phyloP scores from a whole-genome alignment of 1,284 basidiomycete species.

The Puccinia coronata region DNA sequence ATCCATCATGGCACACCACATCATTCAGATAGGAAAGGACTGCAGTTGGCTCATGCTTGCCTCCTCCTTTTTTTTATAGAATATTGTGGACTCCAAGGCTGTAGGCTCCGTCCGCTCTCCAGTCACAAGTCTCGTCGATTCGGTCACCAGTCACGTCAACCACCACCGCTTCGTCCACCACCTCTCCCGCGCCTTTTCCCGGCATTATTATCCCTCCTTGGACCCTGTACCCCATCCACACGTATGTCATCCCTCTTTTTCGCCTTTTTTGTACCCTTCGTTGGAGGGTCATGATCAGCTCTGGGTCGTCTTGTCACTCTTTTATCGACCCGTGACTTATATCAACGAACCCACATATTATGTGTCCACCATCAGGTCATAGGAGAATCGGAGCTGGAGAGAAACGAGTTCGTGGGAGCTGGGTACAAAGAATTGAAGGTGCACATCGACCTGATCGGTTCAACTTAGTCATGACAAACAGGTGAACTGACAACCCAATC shows the following conservation, averaged over 20 bases:
- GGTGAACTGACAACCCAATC: not conserved
- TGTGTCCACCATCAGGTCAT: not conserved
- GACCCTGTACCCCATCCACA: not conserved
- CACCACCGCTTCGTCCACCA: constrained; percentile 74
- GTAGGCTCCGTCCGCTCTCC: constrained; percentile 89
- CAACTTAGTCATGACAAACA: too few relatives aligned
- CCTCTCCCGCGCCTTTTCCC: constrained; percentile 71
- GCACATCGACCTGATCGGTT: constrained; percentile 52
- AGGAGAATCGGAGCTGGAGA: constrained; percentile 24
- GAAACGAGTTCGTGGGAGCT: constrained; percentile 52
- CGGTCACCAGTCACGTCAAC: constrained; percentile 63
- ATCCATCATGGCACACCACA: not conserved
- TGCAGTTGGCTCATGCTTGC: not conserved
- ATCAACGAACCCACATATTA: too few relatives aligned
- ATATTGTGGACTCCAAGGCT: constrained; percentile 76
- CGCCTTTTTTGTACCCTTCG: not conserved
- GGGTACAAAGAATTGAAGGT: constrained; percentile 50
- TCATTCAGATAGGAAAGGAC: too few relatives aligned
- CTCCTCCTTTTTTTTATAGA: constrained; percentile 61
- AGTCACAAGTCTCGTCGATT: constrained; percentile 77
- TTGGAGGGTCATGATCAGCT: not conserved
- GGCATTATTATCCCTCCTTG: constrained; percentile 64
- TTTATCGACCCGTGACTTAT: too few relatives aligned
- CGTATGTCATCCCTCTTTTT: not conserved
- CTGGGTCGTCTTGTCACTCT: too few relatives aligned